Conservation (phyloP, 441 rosid genomes). For the Populus hybrid region DNA sequence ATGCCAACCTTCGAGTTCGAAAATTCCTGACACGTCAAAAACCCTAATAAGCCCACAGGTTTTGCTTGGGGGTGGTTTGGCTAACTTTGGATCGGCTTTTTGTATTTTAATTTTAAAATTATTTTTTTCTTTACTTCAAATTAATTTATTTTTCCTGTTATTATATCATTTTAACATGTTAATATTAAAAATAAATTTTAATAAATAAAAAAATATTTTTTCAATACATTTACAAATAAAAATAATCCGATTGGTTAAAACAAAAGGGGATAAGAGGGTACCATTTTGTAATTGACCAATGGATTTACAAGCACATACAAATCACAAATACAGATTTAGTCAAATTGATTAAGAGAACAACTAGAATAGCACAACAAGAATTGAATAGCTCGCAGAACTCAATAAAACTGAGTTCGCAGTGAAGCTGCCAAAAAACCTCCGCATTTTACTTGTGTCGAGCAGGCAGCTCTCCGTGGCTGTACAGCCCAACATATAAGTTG, state of each 20-base stretch:
- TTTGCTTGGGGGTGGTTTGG: neutral
- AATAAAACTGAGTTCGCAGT: neutral
- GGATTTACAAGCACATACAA: slow-evolving; percentile 13
- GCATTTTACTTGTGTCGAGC: neutral
- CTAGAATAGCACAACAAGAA: neutral
- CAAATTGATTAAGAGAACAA: neutral
- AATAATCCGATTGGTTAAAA: no score
- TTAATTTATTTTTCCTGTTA: no score
- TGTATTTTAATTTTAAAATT: no score
- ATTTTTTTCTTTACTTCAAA: no score
- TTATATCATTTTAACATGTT: no score
- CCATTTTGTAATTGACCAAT: neutral
- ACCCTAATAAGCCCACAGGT: neutral
- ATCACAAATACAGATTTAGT: neutral
- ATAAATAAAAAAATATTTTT: no score
- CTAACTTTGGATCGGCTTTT: no score
- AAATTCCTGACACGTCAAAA: no score
- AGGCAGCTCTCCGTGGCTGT: neutral
- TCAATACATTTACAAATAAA: no score
- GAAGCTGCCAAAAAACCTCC: neutral
- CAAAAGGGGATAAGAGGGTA: no score
- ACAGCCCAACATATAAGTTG: neutral
- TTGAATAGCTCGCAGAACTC: neutral
- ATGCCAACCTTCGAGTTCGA: neutral
- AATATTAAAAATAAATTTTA: no score